Evolutionary conservation across 768 basidiomycete genomes (phyloP).

Genomic region (Cystobasidium tubakii): DNA sequence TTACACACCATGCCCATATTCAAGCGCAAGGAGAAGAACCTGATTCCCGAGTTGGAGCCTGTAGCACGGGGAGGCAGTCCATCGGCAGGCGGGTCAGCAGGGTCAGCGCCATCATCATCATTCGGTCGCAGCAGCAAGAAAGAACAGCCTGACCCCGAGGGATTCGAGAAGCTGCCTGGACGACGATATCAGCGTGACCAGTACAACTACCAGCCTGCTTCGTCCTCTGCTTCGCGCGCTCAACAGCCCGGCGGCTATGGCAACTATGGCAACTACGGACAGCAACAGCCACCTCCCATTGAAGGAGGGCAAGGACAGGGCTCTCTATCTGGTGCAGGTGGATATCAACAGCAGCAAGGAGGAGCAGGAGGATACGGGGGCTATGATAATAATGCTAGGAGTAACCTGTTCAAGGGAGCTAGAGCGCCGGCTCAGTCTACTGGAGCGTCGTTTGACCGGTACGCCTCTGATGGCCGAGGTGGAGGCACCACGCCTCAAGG

Average conservation of each 20-base stretch:
- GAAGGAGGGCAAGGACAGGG: not conserved
- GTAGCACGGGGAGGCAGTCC: not conserved
- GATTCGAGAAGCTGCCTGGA: slow-evolving; percentile 5
- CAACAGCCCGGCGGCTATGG: slow-evolving; percentile 18
- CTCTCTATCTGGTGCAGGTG: not conserved
- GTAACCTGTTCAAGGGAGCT: slow-evolving; percentile 48
- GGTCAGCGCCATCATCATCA: not conserved
- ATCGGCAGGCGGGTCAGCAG: not conserved
- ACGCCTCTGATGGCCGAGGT: slow-evolving; percentile 42
- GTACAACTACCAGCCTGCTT: slow-evolving; percentile 23
- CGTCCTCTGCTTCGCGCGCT: not conserved
- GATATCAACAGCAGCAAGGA: slow-evolving; percentile 19
- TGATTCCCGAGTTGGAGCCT: slow-evolving; percentile 41
- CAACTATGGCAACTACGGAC: slow-evolving; percentile 27
- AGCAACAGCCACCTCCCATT: slow-evolving; percentile 21
- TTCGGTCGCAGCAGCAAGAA: slow-evolving; percentile 11
- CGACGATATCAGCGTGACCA: slow-evolving; percentile 15
- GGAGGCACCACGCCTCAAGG: slow-evolving; percentile 46
- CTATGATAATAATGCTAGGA: not conserved
- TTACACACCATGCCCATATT: not conserved
- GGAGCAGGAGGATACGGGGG: slow-evolving; percentile 12
- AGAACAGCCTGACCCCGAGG: slow-evolving; percentile 1
- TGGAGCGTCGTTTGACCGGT: slow-evolving; percentile 35
- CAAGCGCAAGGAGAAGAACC: slow-evolving; percentile 40
- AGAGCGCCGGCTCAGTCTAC: slow-evolving; percentile 23